These are phyloP conservation scores for Ampelocalamus luodianensis DNA, from an alignment of 176 grass and related monocot genomes.

Conservation along the genomic window DNA sequence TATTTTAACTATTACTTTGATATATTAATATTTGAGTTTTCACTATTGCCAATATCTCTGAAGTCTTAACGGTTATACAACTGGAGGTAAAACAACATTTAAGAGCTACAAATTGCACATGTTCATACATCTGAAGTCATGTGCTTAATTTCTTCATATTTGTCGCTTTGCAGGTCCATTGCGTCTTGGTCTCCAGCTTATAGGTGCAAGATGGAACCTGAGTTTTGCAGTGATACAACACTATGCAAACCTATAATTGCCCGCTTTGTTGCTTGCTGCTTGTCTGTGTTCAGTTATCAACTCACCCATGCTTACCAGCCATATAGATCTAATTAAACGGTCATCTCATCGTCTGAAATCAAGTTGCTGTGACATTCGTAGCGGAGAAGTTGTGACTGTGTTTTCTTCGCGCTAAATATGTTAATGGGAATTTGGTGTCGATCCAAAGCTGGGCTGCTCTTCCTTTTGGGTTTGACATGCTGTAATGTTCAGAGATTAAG, in stretches of 20 bases:
- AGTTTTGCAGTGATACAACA: constrained; percentile 13
- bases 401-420: background rate
- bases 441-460: background rate
- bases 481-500: constrained; percentile 27
- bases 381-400: background rate
- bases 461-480: background rate
- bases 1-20: background rate
- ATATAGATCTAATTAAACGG: constrained; percentile 8
- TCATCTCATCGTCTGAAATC: background rate
- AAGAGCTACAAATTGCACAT: background rate
- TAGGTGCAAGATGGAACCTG: background rate
- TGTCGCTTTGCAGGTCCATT: background rate
- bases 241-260: background rate
- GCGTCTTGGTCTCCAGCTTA: background rate
- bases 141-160: background rate
- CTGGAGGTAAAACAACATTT: background rate
- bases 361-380: background rate
- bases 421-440: background rate
- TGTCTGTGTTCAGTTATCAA: constrained; percentile 1
- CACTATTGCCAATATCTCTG: background rate
- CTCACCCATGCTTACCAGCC: background rate
- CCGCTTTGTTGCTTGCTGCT: background rate
- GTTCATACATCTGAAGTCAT: background rate
- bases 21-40: background rate
- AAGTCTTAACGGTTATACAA: background rate